Base-by-base conservation (phyloP, 805 yeast genomes). In the Lipomyces yamadae region DNA sequence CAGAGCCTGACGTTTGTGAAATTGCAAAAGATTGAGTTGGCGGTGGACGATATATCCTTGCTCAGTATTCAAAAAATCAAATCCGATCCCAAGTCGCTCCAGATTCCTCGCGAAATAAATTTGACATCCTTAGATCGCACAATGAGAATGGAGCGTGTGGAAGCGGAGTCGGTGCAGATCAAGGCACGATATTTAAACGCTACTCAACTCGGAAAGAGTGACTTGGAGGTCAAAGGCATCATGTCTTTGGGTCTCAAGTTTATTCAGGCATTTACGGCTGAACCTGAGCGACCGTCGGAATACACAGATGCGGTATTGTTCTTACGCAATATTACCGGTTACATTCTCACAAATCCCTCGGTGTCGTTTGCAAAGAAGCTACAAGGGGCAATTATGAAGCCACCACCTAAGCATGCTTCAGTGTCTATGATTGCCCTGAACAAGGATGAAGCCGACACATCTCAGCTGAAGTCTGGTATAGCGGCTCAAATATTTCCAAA, bases 351-450 rank as follows among this genome's bases (percentile, higher is more conserved):
- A 5, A 68, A 63, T 18, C 77, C 78, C 1, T 70, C 79, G 2
- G 33, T 72, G 0, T 24, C 68, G 0, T 80, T 78, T 65, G 75
- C 78, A 3, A 60, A 72, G 52, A 71, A 74, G 56, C 74, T 79
- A 74, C 69, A 76, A 39, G 79, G 74, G 1, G 78, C 81, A 2
- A 76, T 79, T 7, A 74, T 80, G 76, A 79, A 79, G 62, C 79
- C 81, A 7, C 82, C 82, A 0, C 81, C 82, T 1, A 72, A 72
- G 60, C 69, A 68, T n/a, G 76, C 81, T 0, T 65, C 72, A 1
- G 71, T 79, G 55, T 75, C 80, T 0, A 72, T 79, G 72, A 65
- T 79, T 39, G 69, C 75, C 1, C 69, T 70, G 55, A 74, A 70
- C 58, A 69, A 71, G 30, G 67, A 69, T 29, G 79, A 78, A 57